A percentile compares a stretch with the other conserved stretches of the same genome.
Conservation (phyloP, 1,139 yeast species). For the Petasospora rhodanensis region DNA sequence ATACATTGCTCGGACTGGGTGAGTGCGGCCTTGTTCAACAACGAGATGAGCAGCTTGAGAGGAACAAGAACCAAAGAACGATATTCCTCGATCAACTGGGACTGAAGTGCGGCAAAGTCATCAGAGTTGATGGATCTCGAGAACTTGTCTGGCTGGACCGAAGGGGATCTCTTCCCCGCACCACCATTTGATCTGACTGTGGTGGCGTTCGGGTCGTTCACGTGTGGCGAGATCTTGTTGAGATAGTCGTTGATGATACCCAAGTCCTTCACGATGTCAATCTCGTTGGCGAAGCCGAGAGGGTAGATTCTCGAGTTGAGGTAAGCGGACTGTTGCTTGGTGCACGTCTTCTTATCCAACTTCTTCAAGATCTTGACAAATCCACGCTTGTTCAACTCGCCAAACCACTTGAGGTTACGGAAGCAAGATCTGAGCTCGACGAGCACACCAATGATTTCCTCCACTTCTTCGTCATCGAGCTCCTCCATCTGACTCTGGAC, state of each 20-base stretch:
- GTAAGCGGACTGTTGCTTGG: conserved; percentile 62
- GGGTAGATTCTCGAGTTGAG: conserved; percentile 68
- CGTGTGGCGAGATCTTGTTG: conserved; percentile 39
- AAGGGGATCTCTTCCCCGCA: conserved; percentile 8
- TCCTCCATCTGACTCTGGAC: conserved; percentile 23
- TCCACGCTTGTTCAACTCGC: conserved; percentile 89
- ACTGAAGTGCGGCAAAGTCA: conserved; percentile 38
- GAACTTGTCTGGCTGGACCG: conserved; percentile 29
- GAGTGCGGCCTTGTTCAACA: conserved; percentile 63
- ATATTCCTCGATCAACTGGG: conserved; percentile 36
- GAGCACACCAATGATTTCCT: conserved; percentile 71
- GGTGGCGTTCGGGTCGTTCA: conserved; percentile 11
- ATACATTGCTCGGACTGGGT: conserved; percentile 50
- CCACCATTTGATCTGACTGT: conserved; percentile 2
- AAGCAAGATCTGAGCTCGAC: conserved; percentile 74
- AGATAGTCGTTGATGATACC: conserved; percentile 53
- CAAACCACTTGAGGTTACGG: conserved; percentile 87
- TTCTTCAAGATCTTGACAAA: conserved; percentile 86
- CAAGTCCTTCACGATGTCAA: conserved; percentile 52
- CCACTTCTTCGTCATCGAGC: conserved; percentile 62
- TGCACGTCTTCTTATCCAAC: conserved; percentile 80
- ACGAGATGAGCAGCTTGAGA: conserved; percentile 32
- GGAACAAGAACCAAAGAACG: conserved; percentile 34
- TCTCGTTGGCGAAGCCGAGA: conserved; percentile 69
- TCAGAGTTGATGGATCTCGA: conserved; percentile 38